phyloP scores from a whole-genome alignment of 2,329 filamentous ascomycete genomes.

The Paraphaeosphaeria minitans region DNA sequence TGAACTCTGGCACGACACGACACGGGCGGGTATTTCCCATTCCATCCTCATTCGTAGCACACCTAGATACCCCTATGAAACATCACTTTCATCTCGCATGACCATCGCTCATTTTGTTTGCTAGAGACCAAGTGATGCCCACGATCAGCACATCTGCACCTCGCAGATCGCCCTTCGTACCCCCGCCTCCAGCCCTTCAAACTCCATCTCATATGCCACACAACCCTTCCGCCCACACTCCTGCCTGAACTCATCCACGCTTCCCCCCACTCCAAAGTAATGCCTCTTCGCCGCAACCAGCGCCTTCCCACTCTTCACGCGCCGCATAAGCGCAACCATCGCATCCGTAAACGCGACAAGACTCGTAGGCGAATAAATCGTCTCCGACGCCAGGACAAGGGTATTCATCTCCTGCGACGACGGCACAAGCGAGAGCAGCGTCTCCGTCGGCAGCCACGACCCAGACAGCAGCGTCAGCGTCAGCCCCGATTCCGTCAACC shows the following conservation, averaged over 20 bases:
- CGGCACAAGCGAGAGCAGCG: conserved; percentile 64
- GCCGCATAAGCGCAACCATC: conserved; percentile 62
- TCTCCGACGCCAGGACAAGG: conserved; percentile 73
- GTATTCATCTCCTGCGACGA: conserved; percentile 46
- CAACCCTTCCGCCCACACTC: conserved; percentile 50
- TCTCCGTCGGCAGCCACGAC: conserved; percentile 65
- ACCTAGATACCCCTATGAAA: conserved; percentile 9
- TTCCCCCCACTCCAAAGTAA: conserved; percentile 85
- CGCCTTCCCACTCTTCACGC: conserved; percentile 62
- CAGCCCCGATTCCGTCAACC: conserved; percentile 59
- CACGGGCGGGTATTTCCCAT: not conserved
- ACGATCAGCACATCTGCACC: conserved; percentile 45
- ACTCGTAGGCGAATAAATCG: conserved; percentile 79
- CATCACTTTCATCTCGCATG: not conserved
- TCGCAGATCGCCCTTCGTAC: conserved; percentile 56
- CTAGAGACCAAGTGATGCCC: not conserved
- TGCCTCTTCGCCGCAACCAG: conserved; percentile 77
- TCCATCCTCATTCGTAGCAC: not conserved
- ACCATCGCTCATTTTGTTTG: not conserved
- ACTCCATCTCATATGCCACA: conserved; percentile 56
- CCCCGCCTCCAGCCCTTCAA: conserved; percentile 53
- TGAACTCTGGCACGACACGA: not conserved
- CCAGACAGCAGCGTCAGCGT: conserved; percentile 72
- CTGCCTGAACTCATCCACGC: conserved; percentile 72
- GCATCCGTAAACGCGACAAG: conserved; percentile 71